These are phyloP conservation scores for Sphagnum magellanicum DNA, from an alignment of 228 moss, liverwort and hornwort genomes.

Conservation along the genomic window DNA sequence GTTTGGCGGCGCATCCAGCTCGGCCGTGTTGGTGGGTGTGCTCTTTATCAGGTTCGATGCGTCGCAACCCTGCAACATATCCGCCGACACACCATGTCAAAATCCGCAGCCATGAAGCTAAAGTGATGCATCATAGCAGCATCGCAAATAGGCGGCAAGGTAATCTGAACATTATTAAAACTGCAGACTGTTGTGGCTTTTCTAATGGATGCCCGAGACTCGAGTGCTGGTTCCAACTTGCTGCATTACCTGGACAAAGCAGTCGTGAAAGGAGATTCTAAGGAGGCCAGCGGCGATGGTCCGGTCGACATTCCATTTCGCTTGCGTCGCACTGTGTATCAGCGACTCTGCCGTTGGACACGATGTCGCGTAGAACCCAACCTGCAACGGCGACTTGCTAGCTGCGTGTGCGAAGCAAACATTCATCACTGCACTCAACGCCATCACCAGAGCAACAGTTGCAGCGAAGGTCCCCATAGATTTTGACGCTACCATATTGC, in stretches of 20 bases:
- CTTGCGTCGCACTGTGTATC: neutral
- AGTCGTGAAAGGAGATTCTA: slow-evolving; percentile 51
- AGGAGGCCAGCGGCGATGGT: slow-evolving; percentile 30
- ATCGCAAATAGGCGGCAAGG: no score
- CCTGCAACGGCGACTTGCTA: neutral
- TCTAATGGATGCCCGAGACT: no score
- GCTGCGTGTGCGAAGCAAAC: neutral
- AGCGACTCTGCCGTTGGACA: slow-evolving; percentile 3
- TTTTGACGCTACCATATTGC: no score
- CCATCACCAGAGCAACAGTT: neutral
- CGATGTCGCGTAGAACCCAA: neutral
- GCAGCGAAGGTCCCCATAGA: no score
- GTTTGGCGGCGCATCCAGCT: slow-evolving; percentile 29
- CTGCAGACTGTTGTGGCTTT: no score
- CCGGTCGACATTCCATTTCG: neutral
- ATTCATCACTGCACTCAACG: neutral
- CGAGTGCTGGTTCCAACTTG: no score
- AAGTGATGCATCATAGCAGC: no score
- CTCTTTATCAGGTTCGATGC: slow-evolving; percentile 35
- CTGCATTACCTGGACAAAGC: slow-evolving; percentile 27
- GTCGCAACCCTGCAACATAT: slow-evolving; percentile 33
- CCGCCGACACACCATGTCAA: neutral
- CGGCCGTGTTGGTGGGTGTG: slow-evolving; percentile 6
- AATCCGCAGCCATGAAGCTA: no score
- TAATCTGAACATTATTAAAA: no score